These are phyloP conservation scores for Aspergillus proliferans DNA, from an alignment of 2,329 filamentous ascomycete genomes.

Conservation along the genomic window DNA sequence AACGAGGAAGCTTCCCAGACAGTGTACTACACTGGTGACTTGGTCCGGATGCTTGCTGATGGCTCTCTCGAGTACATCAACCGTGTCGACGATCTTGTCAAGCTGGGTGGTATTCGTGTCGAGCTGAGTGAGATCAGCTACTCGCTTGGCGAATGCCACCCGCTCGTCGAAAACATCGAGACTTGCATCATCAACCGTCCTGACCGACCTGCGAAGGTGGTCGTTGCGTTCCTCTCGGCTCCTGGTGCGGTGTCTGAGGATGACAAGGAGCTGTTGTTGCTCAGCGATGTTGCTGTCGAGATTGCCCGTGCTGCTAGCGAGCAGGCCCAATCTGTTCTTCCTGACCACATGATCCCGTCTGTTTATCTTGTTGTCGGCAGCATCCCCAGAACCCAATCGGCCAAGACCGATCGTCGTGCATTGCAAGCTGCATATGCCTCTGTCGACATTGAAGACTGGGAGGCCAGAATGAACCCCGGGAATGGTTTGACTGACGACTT, in stretches of 20 bases:
- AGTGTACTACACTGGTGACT: slow-evolving; percentile 31
- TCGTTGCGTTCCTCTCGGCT: slow-evolving; percentile 32
- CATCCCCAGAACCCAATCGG: slow-evolving; percentile 26
- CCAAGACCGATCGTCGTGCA: slow-evolving; percentile 29
- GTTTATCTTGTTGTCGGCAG: slow-evolving; percentile 23
- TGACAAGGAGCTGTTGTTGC: slow-evolving; percentile 7
- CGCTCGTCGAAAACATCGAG: slow-evolving; percentile 27
- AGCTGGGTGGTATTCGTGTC: slow-evolving; percentile 38
- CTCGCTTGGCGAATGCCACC: slow-evolving; percentile 24
- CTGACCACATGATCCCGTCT: slow-evolving; percentile 30
- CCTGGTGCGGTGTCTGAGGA: slow-evolving; percentile 8
- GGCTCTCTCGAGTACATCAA: slow-evolving; percentile 34
- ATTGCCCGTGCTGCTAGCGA: slow-evolving; percentile 18
- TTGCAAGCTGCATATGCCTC: slow-evolving; percentile 18
- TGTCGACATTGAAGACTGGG: slow-evolving; percentile 23
- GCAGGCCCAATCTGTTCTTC: slow-evolving; percentile 16
- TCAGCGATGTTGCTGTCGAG: slow-evolving; percentile 12
- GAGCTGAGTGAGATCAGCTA: slow-evolving; percentile 29
- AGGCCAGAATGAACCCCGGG: slow-evolving; percentile 15
- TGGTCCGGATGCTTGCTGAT: slow-evolving; percentile 30
- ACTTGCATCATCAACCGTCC: slow-evolving; percentile 25
- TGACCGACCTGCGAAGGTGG: slow-evolving; percentile 23
- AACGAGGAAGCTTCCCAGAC: slow-evolving; percentile 16
- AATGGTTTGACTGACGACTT: slow-evolving; percentile 1
- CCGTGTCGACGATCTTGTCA: slow-evolving; percentile 37